Percentiles rank a stretch among this genome's conserved stretches.
Conservation (phyloP, 441 rosid genomes). For the Arabidopsis lyrata region DNA sequence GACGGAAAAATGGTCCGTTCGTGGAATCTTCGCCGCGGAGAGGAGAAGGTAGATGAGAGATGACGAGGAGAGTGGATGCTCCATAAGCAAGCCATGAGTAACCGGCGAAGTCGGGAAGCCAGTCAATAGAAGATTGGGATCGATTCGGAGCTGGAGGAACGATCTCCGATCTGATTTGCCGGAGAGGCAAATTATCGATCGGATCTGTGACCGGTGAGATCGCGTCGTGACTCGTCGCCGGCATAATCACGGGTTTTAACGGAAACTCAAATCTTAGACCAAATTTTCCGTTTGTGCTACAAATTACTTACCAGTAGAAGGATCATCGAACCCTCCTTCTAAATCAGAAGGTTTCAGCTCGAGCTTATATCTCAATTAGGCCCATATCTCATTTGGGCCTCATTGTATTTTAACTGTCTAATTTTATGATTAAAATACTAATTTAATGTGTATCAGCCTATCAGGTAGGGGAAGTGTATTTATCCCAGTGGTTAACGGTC, state of each 20-base stretch:
- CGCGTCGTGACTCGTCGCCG: constrained; percentile 47
- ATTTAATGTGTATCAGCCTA: not conserved
- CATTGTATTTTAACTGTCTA: not conserved
- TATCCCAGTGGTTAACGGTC: too few species aligned
- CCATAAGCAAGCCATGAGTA: constrained; percentile 97
- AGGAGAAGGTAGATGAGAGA: constrained; percentile 93
- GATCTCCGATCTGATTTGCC: constrained; percentile 65
- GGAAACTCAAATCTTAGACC: constrained; percentile 33
- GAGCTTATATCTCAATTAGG: not conserved
- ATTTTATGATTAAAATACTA: not conserved
- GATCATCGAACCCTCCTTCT: constrained; percentile 32
- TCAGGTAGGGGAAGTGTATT: too few species aligned
- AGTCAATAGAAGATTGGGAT: constrained; percentile 73
- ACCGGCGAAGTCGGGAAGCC: constrained; percentile 88
- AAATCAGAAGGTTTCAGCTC: constrained; percentile 34
- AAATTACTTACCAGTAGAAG: not conserved
- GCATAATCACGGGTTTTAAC: constrained; percentile 49
- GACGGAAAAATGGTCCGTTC: constrained; percentile 78
- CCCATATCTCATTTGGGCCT: not conserved
- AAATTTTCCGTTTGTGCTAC: constrained; percentile 32
- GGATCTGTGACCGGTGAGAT: constrained; percentile 51
- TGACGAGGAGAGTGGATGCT: constrained; percentile 86
- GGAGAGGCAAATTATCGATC: constrained; percentile 63
- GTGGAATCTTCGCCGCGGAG: constrained; percentile 64
- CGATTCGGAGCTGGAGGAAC: constrained; percentile 80